phyloP scores from a whole-genome alignment of 2,329 filamentous ascomycete genomes.

The Scytalidium lignicola region DNA sequence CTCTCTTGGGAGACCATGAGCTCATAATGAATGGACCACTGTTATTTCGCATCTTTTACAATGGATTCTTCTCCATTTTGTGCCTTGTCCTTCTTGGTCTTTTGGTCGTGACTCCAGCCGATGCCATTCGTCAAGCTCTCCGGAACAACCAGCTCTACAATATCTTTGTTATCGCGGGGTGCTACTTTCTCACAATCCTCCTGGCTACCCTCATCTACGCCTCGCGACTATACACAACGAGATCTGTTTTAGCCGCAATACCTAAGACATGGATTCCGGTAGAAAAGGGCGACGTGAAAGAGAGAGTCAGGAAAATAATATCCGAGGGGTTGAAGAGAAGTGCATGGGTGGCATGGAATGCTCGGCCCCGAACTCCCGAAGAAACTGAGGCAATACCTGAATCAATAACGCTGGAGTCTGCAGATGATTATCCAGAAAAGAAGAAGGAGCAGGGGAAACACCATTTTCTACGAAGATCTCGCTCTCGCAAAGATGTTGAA shows the following conservation, averaged over 20 bases:
- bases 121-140: conserved; percentile 74
- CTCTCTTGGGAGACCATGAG: conserved; percentile 11
- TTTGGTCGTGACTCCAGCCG: conserved; percentile 73
- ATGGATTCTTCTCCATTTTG: conserved; percentile 69
- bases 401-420: background rate
- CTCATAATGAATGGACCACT: conserved; percentile 16
- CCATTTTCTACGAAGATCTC: conserved; percentile 5
- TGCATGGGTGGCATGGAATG: conserved; percentile 74
- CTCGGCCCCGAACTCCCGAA: conserved; percentile 57
- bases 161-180: conserved; percentile 73
- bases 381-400: conserved; percentile 16
- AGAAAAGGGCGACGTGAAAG: conserved; percentile 76
- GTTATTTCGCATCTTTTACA: conserved; percentile 76
- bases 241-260: conserved; percentile 72
- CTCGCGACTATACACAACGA: conserved; percentile 80
- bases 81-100: conserved; percentile 68
- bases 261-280: conserved; percentile 84
- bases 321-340: conserved; percentile 67
- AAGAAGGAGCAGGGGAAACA: conserved; percentile 1
- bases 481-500: conserved; percentile 10
- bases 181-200: conserved; percentile 67
- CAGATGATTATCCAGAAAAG: conserved; percentile 3
- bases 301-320: conserved; percentile 71
- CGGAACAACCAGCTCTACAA: conserved; percentile 65
- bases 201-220: conserved; percentile 73